phyloP scores from a whole-genome alignment of 805 yeast species.

The Wickerhamomyces tratensis region DNA sequence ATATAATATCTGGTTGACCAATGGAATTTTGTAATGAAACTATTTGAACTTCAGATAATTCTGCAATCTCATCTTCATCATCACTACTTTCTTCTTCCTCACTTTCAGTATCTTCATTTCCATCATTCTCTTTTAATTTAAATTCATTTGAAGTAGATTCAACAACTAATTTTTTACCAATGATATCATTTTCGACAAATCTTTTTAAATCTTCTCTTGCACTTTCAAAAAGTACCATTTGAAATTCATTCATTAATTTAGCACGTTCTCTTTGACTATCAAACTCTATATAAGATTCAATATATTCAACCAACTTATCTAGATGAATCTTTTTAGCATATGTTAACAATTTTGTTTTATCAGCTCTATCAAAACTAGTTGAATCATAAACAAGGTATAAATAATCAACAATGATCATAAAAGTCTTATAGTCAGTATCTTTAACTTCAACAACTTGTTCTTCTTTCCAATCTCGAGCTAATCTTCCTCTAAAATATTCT shows the following conservation, averaged over 20 bases:
- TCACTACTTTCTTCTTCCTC: neutral
- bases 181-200: constrained; percentile 10
- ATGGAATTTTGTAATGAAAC: constrained; percentile 6
- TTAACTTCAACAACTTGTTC: constrained; percentile 12
- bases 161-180: constrained; percentile 7
- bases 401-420: constrained; percentile 20
- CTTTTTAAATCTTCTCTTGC: constrained; percentile 12
- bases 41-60: constrained; percentile 5
- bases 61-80: neutral
- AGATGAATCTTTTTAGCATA: constrained; percentile 27
- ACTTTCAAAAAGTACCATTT: constrained; percentile 8
- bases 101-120: neutral
- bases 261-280: constrained; percentile 21
- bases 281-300: constrained; percentile 20
- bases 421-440: constrained; percentile 12
- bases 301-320: constrained; percentile 25
- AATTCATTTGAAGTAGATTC: no score
- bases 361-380: constrained; percentile 22
- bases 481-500: constrained; percentile 16
- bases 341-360: constrained; percentile 18
- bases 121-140: neutral
- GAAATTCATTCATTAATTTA: constrained; percentile 21
- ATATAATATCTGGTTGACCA: constrained; percentile 37
- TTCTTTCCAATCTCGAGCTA: constrained; percentile 16
- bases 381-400: constrained; percentile 30